A percentile compares a stretch with the other conserved stretches of the same genome.
These are phyloP conservation scores for Bothriochloa decipiens DNA, from an alignment of 176 grass and related monocot genomes.

Conservation along the genomic window DNA sequence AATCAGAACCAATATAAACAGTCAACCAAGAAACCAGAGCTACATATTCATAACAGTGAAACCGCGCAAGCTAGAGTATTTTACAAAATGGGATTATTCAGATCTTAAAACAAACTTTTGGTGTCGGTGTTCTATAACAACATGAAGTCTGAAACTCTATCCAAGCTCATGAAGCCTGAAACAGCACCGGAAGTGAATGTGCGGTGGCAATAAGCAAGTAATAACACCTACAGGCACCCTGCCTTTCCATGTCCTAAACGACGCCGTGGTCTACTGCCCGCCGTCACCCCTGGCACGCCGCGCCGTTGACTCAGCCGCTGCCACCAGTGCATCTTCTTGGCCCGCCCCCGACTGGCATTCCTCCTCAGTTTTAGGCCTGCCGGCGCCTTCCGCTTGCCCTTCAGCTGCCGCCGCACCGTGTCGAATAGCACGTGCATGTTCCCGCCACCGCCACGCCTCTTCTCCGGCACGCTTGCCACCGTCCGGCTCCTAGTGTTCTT, in stretches of 20 bases:
- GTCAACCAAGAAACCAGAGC: too few relatives aligned
- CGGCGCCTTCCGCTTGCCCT: constrained; percentile 23
- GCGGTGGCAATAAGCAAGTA: neutral
- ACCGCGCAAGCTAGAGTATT: neutral
- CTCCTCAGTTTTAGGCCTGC: neutral
- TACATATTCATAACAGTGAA: neutral
- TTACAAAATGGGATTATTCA: too few relatives aligned
- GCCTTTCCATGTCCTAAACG: constrained; percentile 25
- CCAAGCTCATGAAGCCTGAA: neutral
- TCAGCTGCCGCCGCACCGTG: constrained; percentile 40
- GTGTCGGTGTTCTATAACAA: neutral
- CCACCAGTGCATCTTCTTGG: constrained; percentile 68
- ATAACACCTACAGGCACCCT: neutral
- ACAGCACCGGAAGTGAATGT: neutral
- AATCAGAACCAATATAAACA: neutral
- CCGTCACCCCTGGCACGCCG: neutral
- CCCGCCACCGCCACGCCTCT: constrained; percentile 22
- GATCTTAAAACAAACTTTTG: neutral
- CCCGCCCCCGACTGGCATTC: constrained; percentile 11
- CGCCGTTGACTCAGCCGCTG: constrained; percentile 38
- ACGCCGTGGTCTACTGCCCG: constrained; percentile 25
- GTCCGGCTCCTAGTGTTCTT: constrained; percentile 22
- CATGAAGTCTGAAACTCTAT: neutral
- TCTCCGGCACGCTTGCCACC: neutral
- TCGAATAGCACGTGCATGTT: constrained; percentile 43